These are phyloP conservation scores for Zygosaccharomyces pseudorouxii DNA, from an alignment of 805 yeast genomes.

Conservation along the genomic window DNA sequence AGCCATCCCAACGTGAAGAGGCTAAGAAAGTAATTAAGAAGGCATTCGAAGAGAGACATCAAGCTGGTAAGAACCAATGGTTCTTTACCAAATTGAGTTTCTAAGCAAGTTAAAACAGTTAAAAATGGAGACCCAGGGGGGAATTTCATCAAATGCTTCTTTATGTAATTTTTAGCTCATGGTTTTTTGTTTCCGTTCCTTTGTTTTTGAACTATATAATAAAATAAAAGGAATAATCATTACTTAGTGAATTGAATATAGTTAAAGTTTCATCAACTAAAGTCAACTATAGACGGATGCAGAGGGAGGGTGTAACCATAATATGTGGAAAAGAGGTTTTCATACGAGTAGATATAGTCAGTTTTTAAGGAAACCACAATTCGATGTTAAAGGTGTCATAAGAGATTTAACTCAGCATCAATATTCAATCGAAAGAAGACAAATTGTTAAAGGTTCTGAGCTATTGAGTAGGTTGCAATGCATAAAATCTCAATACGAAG, in stretches of 20 bases:
- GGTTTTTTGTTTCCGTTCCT: constrained; percentile 16
- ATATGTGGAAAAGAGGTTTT: neutral
- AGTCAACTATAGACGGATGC: neutral
- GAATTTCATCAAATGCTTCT: constrained; percentile 15
- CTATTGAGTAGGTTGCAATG: constrained; percentile 25
- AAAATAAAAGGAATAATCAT: constrained; percentile 14
- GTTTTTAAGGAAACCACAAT: constrained; percentile 26
- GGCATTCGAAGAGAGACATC: constrained; percentile 99
- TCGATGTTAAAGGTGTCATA: constrained; percentile 26
- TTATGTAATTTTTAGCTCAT: constrained; percentile 19
- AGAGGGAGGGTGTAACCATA: neutral
- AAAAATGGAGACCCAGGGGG: constrained; percentile 12
- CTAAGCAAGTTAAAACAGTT: constrained; percentile 40
- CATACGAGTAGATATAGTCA: neutral
- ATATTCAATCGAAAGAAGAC: constrained; percentile 28
- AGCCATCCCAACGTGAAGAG: constrained; percentile 97
- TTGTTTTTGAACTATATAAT: constrained; percentile 12
- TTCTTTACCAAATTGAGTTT: constrained; percentile 97
- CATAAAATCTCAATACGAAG: constrained; percentile 29
- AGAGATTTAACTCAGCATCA: constrained; percentile 17
- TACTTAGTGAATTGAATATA: neutral
- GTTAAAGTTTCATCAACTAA: neutral
- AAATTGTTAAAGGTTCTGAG: constrained; percentile 23
- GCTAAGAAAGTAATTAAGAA: constrained; percentile 98
- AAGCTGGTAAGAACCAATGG: constrained; percentile 99